Evolutionary conservation across 495 filamentous ascomycete genomes (phyloP), one percentile per base, ranked within the genome.

Genomic region (Hypoxylon lienhwacheense): DNA sequence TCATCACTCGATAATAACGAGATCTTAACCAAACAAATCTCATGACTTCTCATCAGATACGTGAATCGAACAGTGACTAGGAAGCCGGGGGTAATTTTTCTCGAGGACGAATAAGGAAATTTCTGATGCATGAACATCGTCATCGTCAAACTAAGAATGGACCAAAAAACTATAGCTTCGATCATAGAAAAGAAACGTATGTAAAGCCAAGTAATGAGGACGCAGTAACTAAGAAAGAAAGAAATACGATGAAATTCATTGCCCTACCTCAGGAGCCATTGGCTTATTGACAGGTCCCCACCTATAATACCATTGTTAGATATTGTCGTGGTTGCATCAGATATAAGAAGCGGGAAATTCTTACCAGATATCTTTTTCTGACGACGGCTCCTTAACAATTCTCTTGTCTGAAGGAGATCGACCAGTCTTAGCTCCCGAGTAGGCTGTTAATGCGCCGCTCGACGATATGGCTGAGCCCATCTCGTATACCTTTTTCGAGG

Each of bases 361-460:
- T 85, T 90, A 97, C 93, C 93, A 98, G 66, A 98, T 80, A 37
- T 97, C 84, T 24, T 90, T 86, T 69, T 95, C 85, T 48, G 93
- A 97, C 47, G 83, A 76, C 61, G 86, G 80, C 71, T 98, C 95
- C 74, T 95, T 82, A 62, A 98, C 93, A 66, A 98, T 87, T 61
- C 93, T 87, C 83, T 98, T 98, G 78, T 98, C 93, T 31, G 87
- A 83, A 2, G 93, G 93, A 49, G 93, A 98, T 56, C 93, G 91
- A 46, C 93, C 93, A 53, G 93, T 98, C 81, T 98, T 98, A 54
- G 90, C 87, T 59, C 93, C 93, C 32, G 93, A 98, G 78, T 97
- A 98, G 56, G 93, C 93, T 14, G 90, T 96, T 63, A 98, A 77
- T 53, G 93, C 93, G 69, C 93, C 93, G 57, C 86, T 87, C 16